These are phyloP conservation scores for Phytopythium chamaehyphon DNA, from an alignment of 352 stramenopile genomes.

Conservation along the genomic window DNA sequence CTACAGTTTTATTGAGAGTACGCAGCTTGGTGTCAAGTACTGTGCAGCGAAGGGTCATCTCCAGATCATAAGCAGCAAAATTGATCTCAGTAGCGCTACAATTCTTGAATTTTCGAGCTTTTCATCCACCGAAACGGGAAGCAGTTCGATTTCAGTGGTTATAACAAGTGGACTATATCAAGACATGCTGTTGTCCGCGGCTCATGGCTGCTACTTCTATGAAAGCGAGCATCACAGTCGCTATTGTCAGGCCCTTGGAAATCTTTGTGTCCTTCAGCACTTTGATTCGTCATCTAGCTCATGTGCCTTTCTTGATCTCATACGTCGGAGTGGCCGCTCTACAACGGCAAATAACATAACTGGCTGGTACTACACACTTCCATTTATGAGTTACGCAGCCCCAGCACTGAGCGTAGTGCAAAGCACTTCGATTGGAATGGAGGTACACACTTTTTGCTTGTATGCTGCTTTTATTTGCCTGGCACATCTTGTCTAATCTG, in stretches of 20 bases:
- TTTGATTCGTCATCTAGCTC: conserved; percentile 58
- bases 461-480: too few species aligned
- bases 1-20: conserved; percentile 53
- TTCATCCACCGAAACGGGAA: conserved; percentile 23
- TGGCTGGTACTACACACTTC: conserved; percentile 76
- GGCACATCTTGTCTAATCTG: not conserved
- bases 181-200: conserved; percentile 72
- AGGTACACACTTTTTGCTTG: too few species aligned
- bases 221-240: conserved; percentile 46
- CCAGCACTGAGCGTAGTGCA: conserved; percentile 53
- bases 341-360: conserved; percentile 40
- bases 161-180: conserved; percentile 64
- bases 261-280: conserved; percentile 92
- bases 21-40: conserved; percentile 21
- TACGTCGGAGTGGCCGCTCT: conserved; percentile 53
- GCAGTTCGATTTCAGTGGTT: conserved; percentile 19
- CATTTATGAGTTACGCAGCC: conserved; percentile 87
- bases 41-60: conserved; percentile 47
- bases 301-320: conserved; percentile 73
- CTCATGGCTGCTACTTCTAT: conserved; percentile 89
- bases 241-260: conserved; percentile 88
- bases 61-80: conserved; percentile 46
- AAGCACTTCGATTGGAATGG: conserved; percentile 71
- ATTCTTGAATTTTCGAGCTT: conserved; percentile 44
- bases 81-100: conserved; percentile 28